Evolutionary conservation across 495 filamentous ascomycete species (phyloP).

Genomic region (Aspergillus sparsus): DNA sequence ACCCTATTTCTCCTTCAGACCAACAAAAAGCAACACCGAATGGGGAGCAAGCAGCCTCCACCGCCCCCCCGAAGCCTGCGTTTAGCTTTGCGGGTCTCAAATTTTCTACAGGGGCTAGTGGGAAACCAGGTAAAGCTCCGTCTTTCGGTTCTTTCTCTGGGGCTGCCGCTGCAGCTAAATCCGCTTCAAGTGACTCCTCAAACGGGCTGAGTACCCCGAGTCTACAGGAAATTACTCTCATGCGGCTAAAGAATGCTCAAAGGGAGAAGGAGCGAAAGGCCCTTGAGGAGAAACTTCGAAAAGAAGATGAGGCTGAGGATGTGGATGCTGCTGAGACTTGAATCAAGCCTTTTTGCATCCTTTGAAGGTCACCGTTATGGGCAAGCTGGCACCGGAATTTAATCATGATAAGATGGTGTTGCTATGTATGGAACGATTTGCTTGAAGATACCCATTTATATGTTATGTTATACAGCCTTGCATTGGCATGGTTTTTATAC

Average conservation of each 20-base stretch:
- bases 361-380: too few relatives aligned
- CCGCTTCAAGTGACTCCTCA: slow-evolving; percentile 31
- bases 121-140: slow-evolving; percentile 44
- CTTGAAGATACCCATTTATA: slow-evolving; percentile 29
- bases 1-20: slow-evolving; percentile 25
- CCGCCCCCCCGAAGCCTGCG: slow-evolving; percentile 28
- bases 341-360: not conserved
- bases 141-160: slow-evolving; percentile 53
- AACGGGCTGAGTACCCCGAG: slow-evolving; percentile 46
- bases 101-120: slow-evolving; percentile 24
- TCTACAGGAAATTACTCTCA: slow-evolving; percentile 60
- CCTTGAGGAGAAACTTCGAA: slow-evolving; percentile 55
- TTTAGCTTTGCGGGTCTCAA: slow-evolving; percentile 45
- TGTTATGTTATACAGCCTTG: slow-evolving; percentile 9
- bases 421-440: slow-evolving; percentile 6
- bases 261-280: slow-evolving; percentile 56
- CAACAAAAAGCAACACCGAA: slow-evolving; percentile 11
- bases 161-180: slow-evolving; percentile 30
- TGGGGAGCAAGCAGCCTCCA: slow-evolving; percentile 2
- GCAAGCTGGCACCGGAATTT: not conserved
- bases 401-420: not conserved
- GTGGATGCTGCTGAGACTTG: slow-evolving; percentile 48
- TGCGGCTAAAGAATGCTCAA: slow-evolving; percentile 60
- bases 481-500: slow-evolving; percentile 22
- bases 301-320: slow-evolving; percentile 53